These are phyloP conservation scores for Coniferiporia sulphurascens DNA, from an alignment of 1,284 basidiomycete genomes.

Conservation along the genomic window DNA sequence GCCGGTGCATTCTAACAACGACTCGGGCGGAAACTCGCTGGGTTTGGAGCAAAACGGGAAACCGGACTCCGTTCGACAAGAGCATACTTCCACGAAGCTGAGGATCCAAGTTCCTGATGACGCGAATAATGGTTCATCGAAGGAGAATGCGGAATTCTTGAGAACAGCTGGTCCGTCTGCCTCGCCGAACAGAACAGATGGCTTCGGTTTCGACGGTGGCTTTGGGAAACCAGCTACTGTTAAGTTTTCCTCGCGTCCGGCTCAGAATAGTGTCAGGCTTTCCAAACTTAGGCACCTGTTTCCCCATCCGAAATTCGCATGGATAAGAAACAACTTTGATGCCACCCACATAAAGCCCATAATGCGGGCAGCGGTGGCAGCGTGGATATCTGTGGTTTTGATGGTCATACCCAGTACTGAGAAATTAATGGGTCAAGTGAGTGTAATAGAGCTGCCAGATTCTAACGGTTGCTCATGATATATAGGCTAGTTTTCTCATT, in stretches of 20 bases:
- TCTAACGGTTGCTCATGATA: neutral
- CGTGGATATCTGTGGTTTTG: conserved; percentile 29
- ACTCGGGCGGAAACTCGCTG: too few species aligned
- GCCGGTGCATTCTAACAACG: too few species aligned
- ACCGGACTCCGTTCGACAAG: too few species aligned
- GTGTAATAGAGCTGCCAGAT: neutral
- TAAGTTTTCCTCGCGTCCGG: neutral
- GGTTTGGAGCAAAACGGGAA: too few species aligned
- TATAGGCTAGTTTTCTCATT: conserved; percentile 26
- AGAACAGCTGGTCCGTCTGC: neutral
- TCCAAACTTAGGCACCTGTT: neutral
- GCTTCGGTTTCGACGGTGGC: neutral
- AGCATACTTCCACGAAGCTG: neutral
- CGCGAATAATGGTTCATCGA: neutral
- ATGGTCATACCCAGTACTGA: conserved; percentile 26
- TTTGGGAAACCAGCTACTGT: neutral
- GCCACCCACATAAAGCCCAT: conserved; percentile 25
- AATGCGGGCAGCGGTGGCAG: conserved; percentile 26
- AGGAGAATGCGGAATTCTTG: too few species aligned
- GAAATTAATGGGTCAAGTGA: conserved; percentile 22
- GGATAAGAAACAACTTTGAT: conserved; percentile 13
- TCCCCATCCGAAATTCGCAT: neutral
- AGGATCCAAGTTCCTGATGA: neutral
- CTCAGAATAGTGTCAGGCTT: neutral
- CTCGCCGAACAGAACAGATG: neutral